A percentile compares a stretch with the other conserved stretches of the same genome.
Evolutionary conservation across 208 protist genomes (phyloP).

Genomic region (Acanthamoeba healyi): DNA sequence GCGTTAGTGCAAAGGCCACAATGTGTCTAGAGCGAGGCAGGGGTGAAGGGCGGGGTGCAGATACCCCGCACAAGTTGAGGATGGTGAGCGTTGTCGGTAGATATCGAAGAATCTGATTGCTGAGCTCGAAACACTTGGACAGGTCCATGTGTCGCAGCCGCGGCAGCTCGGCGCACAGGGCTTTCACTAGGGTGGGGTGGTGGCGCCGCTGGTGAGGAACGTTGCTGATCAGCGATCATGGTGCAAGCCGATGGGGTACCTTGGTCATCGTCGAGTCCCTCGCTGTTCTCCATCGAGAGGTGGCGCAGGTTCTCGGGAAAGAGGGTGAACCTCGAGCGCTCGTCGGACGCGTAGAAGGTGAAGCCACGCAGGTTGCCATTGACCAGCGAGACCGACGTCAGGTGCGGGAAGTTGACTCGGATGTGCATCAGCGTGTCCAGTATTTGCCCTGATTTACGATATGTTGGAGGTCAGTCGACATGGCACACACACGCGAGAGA

Average conservation of each 20-base stretch:
- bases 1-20: background rate
- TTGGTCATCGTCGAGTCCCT: background rate
- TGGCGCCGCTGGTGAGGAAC: background rate
- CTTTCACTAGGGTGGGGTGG: background rate
- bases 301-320: conserved; percentile 36
- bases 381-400: conserved; percentile 1
- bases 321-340: background rate
- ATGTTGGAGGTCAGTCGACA: no score
- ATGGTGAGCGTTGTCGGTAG: conserved; percentile 12
- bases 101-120: conserved; percentile 9
- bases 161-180: background rate
- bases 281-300: conserved; percentile 42
- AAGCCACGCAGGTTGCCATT: conserved; percentile 48
- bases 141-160: conserved; percentile 36
- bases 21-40: background rate
- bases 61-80: conserved; percentile 23
- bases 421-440: background rate
- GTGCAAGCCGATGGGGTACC: background rate
- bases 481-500: background rate
- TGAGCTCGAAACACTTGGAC: conserved; percentile 19
- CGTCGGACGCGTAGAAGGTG: background rate
- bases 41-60: background rate
- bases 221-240: no score
- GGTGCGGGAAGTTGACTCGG: background rate
- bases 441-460: conserved; percentile 14